Base-by-base conservation (phyloP, 768 basidiomycete genomes). In the Candolleomyces efflorescens region DNA sequence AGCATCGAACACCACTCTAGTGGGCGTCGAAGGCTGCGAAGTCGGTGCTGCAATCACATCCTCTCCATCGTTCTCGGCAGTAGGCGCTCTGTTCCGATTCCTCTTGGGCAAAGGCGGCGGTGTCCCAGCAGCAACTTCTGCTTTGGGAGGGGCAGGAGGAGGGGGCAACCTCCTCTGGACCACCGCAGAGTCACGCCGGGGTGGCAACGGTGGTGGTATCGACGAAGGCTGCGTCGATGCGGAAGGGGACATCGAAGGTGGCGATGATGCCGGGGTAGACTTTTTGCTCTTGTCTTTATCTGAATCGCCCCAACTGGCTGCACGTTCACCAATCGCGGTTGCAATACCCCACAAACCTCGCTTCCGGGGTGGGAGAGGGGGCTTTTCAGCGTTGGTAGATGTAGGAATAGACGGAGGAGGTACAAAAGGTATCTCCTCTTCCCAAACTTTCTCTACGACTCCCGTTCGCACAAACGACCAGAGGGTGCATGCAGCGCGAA, bases 381-480 rank as follows among this genome's bases (percentile, higher is more conserved):
- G 87, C 59, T 80, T 84, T 26, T 75, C 78, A 12, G 64, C 62
- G 26, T 59, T 56, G 17, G 59, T n/a, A 18, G 52, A 49, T 13
- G 59, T 56, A 32, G 63, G 56, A 7, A 23, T 22, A 15, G n/a
- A 11, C 15, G 66, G 50, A 45, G 69, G 62, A 2, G 74, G 67
- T 1, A 72, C 66, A 1, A 69, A 58, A n/a, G 80, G 74, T 5
- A 81, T 64, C 56, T 87, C 90, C 61, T 95, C 94, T 56, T 92
- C 89, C 94, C 94, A 97, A 5, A 96, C 75, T 63, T 86, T 88
- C 59, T 94, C 92, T 18, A 96, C 78, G 54, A 97, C 76, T 10
- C 89, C 84, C 0, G 83, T 85, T 22, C 92, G 83, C 52, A 96
- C 85, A 65, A 91, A 96, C 17, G 89, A 84, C 93, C 94, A 97